A percentile compares a stretch with the other conserved stretches of the same genome.
Conservation (phyloP, 2,329 filamentous ascomycete species). For the Pseudogymnoascus verrucosus region DNA sequence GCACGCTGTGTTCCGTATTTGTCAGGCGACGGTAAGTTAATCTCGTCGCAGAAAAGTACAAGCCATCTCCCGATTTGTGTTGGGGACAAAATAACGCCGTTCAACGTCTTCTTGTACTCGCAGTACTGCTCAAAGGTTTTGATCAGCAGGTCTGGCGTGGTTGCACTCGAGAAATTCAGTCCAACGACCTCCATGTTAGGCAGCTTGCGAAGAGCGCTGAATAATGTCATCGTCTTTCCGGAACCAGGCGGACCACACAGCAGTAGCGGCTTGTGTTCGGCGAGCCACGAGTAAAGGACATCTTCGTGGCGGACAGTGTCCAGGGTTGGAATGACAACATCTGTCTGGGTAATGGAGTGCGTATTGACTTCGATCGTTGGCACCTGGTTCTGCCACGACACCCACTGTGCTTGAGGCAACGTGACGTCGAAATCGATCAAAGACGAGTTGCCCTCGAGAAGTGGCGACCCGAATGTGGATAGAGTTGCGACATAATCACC, state of each 20-base stretch:
- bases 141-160: conserved; percentile 92
- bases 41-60: conserved; percentile 98
- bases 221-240: conserved; percentile 99
- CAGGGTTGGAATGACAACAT: conserved; percentile 94
- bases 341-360: conserved; percentile 94
- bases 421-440: conserved; percentile 94
- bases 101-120: conserved; percentile 98
- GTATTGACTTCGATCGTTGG: conserved; percentile 95
- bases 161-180: conserved; percentile 98
- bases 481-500: conserved; percentile 77
- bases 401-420: conserved; percentile 82
- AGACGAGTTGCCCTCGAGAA: conserved; percentile 68
- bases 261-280: conserved; percentile 93
- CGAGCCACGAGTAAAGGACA: conserved; percentile 98
- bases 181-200: conserved; percentile 99
- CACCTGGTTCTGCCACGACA: conserved; percentile 89
- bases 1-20: conserved; percentile 96
- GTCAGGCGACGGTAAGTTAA: conserved; percentile 95
- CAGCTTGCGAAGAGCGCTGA: conserved; percentile 91
- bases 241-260: conserved; percentile 96
- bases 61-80: conserved; percentile 97
- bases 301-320: conserved; percentile 98
- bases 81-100: conserved; percentile 89
- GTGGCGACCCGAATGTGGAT: conserved; percentile 78
- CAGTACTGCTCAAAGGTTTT: conserved; percentile 99